Evolutionary conservation across 345 rosid species (phyloP).

Genomic region (Brassica carinata): DNA sequence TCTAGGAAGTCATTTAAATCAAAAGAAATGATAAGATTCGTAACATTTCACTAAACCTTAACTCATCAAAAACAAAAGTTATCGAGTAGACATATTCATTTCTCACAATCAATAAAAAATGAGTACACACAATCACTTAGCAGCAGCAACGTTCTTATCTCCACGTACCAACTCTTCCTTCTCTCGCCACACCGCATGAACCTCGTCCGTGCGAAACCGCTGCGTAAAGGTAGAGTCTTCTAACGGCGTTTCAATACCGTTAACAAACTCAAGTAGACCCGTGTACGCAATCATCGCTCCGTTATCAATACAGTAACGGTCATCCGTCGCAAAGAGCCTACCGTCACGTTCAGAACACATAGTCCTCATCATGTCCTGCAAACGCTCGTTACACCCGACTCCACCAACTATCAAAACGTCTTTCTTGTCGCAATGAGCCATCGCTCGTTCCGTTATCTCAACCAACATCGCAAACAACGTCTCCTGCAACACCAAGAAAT

Average conservation of each 20-base stretch:
- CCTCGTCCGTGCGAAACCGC: constrained; percentile 91
- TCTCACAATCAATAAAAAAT: constrained; percentile 8
- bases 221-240: constrained; percentile 92
- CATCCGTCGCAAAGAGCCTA: constrained; percentile 81
- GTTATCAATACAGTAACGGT: constrained; percentile 86
- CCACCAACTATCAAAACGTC: constrained; percentile 95
- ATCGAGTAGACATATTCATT: background rate
- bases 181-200: constrained; percentile 88
- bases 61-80: background rate
- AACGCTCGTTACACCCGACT: constrained; percentile 91
- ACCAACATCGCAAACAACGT: constrained; percentile 92
- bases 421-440: constrained; percentile 95
- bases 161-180: constrained; percentile 40
- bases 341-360: constrained; percentile 94
- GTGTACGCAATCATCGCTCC: constrained; percentile 99
- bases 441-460: constrained; percentile 94
- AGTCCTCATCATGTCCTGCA: constrained; percentile 96
- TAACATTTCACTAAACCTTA: background rate
- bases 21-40: background rate
- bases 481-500: constrained; percentile 50
- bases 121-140: background rate
- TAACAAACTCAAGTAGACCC: constrained; percentile 79
- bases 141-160: background rate
- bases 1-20: constrained; percentile 1
- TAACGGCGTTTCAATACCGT: constrained; percentile 64